These are phyloP conservation scores for Fomitopsis serialis DNA, from an alignment of 768 basidiomycete genomes.

Conservation along the genomic window DNA sequence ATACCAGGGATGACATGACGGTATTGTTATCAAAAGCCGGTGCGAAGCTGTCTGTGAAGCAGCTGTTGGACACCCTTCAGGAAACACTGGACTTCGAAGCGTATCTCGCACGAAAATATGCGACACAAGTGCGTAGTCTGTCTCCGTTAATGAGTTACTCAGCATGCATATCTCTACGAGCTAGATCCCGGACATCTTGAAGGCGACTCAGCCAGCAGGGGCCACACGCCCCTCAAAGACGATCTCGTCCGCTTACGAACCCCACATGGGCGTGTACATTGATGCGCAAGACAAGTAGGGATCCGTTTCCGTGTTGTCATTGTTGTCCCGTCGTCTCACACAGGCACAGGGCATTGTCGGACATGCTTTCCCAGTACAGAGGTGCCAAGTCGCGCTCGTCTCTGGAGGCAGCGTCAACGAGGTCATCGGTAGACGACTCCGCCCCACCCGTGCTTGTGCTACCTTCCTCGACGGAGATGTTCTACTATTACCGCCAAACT, in stretches of 20 bases:
- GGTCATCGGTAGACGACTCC: conserved; percentile 37
- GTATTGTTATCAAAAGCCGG: conserved; percentile 76
- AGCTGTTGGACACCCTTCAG: conserved; percentile 82
- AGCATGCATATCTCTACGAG: background rate
- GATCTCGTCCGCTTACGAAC: conserved; percentile 88
- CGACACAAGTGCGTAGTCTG: conserved; percentile 50
- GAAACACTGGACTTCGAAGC: conserved; percentile 85
- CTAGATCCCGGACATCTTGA: conserved; percentile 65
- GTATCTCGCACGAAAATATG: conserved; percentile 78
- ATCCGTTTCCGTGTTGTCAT: background rate
- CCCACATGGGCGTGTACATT: conserved; percentile 89
- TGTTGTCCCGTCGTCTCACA: background rate
- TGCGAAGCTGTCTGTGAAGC: conserved; percentile 65
- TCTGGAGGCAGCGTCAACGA: conserved; percentile 47
- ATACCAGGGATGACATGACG: conserved; percentile 73
- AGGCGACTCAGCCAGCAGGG: conserved; percentile 41
- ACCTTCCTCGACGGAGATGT: conserved; percentile 91
- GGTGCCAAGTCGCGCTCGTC: conserved; percentile 58
- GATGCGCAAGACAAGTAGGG: conserved; percentile 92
- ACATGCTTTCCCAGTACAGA: conserved; percentile 86
- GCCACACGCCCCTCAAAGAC: conserved; percentile 50
- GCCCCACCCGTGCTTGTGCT: conserved; percentile 62
- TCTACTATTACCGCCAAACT: conserved; percentile 95
- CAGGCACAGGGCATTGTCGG: conserved; percentile 67
- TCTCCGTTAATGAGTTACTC: background rate